A percentile compares a stretch with the other conserved stretches of the same genome.
Conservation (phyloP, 2,329 filamentous ascomycete genomes). For the Ascochyta viciae-villosae region DNA sequence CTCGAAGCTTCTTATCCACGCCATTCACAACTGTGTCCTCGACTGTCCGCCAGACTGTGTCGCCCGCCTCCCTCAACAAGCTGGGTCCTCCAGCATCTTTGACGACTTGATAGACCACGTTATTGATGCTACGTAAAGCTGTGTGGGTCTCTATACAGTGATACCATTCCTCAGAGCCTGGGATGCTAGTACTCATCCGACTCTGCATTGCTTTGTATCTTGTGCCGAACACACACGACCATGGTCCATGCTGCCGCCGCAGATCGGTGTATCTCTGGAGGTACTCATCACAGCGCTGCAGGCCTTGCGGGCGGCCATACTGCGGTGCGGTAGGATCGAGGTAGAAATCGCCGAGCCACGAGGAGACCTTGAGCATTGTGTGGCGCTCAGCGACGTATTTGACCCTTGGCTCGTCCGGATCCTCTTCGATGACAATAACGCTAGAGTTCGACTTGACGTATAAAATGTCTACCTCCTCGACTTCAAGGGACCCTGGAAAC, state of each 20-base stretch:
- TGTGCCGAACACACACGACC: not conserved
- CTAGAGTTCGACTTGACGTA: not conserved
- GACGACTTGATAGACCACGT: not conserved
- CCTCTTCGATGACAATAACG: not conserved
- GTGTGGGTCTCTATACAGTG: not conserved
- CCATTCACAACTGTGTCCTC: not conserved
- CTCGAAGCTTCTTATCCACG: not conserved
- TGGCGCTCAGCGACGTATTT: not conserved
- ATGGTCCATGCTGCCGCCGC: not conserved
- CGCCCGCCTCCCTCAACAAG: not conserved
- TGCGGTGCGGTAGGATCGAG: not conserved
- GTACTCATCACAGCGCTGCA: not conserved
- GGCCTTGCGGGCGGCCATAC: not conserved
- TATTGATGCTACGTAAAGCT: not conserved
- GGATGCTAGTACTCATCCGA: not conserved
- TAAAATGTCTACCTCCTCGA: not conserved
- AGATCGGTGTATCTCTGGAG: not conserved
- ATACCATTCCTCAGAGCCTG: not conserved
- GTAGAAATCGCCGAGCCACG: not conserved
- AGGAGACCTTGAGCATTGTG: not conserved
- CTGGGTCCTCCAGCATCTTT: not conserved
- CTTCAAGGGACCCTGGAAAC: not conserved
- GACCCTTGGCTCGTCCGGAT: not conserved
- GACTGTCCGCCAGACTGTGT: not conserved
- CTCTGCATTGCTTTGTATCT: not conserved